Conservation (phyloP, 2,329 filamentous ascomycete genomes). For the Penicillium verrucosum region DNA sequence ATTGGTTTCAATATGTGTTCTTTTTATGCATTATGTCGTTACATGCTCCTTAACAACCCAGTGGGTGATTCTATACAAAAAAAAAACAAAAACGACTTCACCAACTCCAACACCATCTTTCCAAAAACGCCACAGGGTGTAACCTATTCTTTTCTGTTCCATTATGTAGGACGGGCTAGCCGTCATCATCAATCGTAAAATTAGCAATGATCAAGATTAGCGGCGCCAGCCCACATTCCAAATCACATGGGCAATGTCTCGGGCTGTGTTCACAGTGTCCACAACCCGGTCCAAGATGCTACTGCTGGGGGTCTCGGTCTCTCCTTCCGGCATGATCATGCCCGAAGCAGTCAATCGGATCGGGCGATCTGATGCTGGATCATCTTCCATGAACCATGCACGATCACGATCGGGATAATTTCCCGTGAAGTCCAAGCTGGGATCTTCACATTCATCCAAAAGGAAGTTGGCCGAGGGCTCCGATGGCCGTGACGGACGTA, state of each 20-base stretch:
- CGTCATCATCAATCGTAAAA: not conserved
- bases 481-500: constrained; percentile 58
- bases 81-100: not conserved
- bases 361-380: constrained; percentile 52
- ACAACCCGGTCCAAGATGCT: constrained; percentile 75
- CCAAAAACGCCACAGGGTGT: not conserved
- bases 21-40: constrained; percentile 1
- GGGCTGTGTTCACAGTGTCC: constrained; percentile 68
- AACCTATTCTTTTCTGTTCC: not conserved
- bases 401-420: constrained; percentile 21
- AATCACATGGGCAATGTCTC: constrained; percentile 63
- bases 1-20: not conserved
- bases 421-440: constrained; percentile 40
- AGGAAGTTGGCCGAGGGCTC: constrained; percentile 64
- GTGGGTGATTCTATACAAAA: not conserved
- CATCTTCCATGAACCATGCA: constrained; percentile 49
- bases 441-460: constrained; percentile 60
- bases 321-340: constrained; percentile 87
- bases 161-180: constrained; percentile 1
- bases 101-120: not conserved
- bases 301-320: constrained; percentile 61
- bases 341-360: constrained; percentile 78
- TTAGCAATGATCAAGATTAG: constrained; percentile 29
- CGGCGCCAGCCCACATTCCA: constrained; percentile 65
- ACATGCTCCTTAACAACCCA: not conserved